These are phyloP conservation scores for Amylocarpus encephaloides DNA, from an alignment of 2,329 filamentous ascomycete genomes.

Conservation along the genomic window DNA sequence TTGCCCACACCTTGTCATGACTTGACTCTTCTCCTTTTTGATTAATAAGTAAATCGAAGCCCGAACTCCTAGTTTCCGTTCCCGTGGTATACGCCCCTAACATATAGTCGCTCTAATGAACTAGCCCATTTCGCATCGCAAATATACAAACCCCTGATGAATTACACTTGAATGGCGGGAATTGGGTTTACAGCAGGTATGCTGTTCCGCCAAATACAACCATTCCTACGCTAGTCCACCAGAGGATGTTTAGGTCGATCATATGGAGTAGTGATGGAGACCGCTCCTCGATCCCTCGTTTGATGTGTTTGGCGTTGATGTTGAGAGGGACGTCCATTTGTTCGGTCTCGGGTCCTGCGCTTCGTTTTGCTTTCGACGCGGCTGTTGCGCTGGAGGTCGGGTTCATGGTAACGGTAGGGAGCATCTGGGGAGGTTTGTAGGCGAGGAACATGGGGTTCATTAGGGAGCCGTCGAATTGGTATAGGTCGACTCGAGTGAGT, in stretches of 20 bases:
- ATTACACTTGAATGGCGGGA: not conserved
- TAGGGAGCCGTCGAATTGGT: constrained; percentile 55
- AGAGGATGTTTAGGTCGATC: constrained; percentile 28
- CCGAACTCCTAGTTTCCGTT: constrained; percentile 3
- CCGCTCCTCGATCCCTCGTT: constrained; percentile 17
- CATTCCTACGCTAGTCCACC: constrained; percentile 32
- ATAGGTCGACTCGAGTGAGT: constrained; percentile 57
- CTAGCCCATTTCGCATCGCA: constrained; percentile 5
- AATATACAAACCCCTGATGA: constrained; percentile 16
- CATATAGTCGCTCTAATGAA: constrained; percentile 10
- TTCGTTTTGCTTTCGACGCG: constrained; percentile 33
- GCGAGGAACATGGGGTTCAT: constrained; percentile 63
- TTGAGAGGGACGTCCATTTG: constrained; percentile 29
- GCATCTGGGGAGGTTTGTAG: constrained; percentile 59
- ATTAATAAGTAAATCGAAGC: constrained; percentile 11
- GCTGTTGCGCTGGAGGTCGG: constrained; percentile 38
- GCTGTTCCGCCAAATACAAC: constrained; percentile 31
- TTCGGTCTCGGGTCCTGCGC: constrained; percentile 23
- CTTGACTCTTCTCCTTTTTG: not conserved
- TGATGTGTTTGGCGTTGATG: constrained; percentile 28
- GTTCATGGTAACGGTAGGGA: constrained; percentile 61
- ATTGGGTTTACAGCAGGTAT: constrained; percentile 27
- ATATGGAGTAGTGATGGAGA: constrained; percentile 14
- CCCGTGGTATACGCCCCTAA: constrained; percentile 17
- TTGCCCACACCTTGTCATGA: not conserved